These are phyloP conservation scores for Otatea glauca DNA, from an alignment of 176 grass and related monocot species.

Conservation along the genomic window DNA sequence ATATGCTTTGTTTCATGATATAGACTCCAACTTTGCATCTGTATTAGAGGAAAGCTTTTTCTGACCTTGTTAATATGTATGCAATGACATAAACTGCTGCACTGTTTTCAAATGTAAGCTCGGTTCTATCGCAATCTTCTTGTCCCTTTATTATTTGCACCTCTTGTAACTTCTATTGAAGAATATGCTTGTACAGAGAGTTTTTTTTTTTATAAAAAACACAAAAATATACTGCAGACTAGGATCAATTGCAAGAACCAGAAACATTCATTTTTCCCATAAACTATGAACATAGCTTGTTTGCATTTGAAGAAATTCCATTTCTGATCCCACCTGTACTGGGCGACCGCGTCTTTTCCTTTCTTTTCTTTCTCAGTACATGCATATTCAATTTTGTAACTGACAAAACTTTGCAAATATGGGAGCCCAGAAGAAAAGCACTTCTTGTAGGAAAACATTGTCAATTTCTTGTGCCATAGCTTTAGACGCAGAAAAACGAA, in stretches of 20 bases:
- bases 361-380: background rate
- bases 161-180: background rate
- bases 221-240: background rate
- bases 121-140: background rate
- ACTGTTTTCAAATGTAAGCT: constrained; percentile 19
- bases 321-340: background rate
- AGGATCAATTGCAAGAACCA: constrained; percentile 21
- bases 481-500: background rate
- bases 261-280: background rate
- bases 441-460: background rate
- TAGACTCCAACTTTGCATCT: constrained; percentile 22
- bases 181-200: constrained; percentile 1
- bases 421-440: background rate
- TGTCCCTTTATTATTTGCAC: background rate
- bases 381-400: background rate
- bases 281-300: background rate
- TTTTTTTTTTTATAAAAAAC: background rate
- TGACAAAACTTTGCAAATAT: background rate
- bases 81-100: background rate
- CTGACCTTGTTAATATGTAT: background rate
- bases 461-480: background rate
- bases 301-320: background rate
- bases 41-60: constrained; percentile 23
- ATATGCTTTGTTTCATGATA: constrained; percentile 11
- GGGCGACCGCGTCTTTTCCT: background rate